Base-by-base conservation (phyloP, 441 rosid species). In the Croton laevigatus region DNA sequence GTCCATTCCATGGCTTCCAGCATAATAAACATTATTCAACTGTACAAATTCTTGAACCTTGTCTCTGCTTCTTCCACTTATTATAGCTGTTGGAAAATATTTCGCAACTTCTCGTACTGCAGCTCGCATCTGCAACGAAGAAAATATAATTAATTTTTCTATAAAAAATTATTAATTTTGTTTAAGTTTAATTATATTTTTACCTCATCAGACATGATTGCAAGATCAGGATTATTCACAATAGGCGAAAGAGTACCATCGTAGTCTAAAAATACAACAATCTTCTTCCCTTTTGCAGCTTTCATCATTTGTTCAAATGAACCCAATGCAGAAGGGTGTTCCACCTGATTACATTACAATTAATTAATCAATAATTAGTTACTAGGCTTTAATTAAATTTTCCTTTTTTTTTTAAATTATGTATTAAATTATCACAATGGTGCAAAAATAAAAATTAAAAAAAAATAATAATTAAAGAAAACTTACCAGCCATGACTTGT, bases 201-300 rank as follows among this genome's bases (percentile, higher is more conserved):
- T 85, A 91, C 98, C 81, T 81, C 83, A 49, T 70, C 78, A 70
- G 97, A 86, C 98, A 95, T 91, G 82, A 88, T 84, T 3, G 99
- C 98, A 9, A 61, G 75, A 71, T 89, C 93, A 65, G 99, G 99
- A 67, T 95, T 86, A 73, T 89, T 91, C 45, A 95, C 99, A 36
- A 95, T 93, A 38, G 98, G 99, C 0, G 99, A 93, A 74, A 95
- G 96, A 42, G 98, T 92, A 20, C 99, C 99, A 17, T 93, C 99
- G 51, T 95, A 95, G 75, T 95, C 99, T 78, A 95, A 71, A 81
- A 95, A 95, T 82, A 95, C 79, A 12, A 88, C 96, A 66, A 95
- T 84, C 74, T 81, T 88, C 85, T 93, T 95, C 66, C 97, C 97
- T 36, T 86, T 78, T 2, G 91, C 97, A 61, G 57, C 78, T 70